Evolutionary conservation across 2,329 filamentous ascomycete genomes (phyloP), one percentile per base, ranked within the genome.

Genomic region (Venturiaceae sp.): DNA sequence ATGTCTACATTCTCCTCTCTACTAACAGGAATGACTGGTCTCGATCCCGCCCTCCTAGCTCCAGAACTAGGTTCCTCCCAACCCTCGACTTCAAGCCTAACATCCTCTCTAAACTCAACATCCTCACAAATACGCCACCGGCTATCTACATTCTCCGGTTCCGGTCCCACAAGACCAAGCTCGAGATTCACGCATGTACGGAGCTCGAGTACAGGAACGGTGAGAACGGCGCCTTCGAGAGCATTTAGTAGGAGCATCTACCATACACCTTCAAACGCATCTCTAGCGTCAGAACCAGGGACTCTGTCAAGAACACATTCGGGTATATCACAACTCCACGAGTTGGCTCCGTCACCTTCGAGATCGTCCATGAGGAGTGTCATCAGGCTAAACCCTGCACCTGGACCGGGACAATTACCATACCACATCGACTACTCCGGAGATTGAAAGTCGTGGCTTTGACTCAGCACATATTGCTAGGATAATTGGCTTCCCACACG

Each of bases 1-100:
- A 96, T 96, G 90, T 81, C 84, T 59, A 78, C 88, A 28, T 96
- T 97, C 71, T 88, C 92, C 1, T 83, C 88, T 57, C 76, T 97
- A 0, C 75, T 97, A 14, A 83, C 87, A 56, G 81, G 80, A 19
- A 95, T 97, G 88, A 80, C 76, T 28, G 37, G 32, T 1, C 37
- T 59, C 30, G 58, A 59, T 26, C 23, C 34, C 11, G 41, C 39
- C 16, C 34, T 44, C 13, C 8, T 57, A 21, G 53, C 19, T 4
- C n/a, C 19, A 36, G 33, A 33, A 21, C 39, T 50, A 5, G 53
- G 21, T 23, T 53, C 30, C 47, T 55, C 57, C 14, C 36, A 34
- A 26, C 16, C 46, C 14, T 58, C 33, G 1, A 23, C 57, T 13
- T 58, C 47, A 19, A 59, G 36, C 36, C 32, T 57, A 3, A 34